Percentiles rank a stretch among this genome's conserved stretches.
Conservation (phyloP, 2,329 filamentous ascomycete genomes). For the Gaeumannomyces sp. region DNA sequence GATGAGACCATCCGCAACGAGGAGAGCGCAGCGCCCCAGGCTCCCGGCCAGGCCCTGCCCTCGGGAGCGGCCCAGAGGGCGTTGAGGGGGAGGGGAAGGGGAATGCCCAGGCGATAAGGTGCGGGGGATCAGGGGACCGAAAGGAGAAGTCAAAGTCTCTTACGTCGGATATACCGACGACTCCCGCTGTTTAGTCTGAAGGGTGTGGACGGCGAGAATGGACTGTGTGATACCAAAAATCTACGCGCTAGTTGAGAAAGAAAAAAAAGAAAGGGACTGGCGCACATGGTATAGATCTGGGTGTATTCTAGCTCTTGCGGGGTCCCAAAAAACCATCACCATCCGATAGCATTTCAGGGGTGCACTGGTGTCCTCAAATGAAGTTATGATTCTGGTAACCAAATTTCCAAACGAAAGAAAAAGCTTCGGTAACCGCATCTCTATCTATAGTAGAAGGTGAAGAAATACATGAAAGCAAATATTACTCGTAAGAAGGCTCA, state of each 20-base stretch:
- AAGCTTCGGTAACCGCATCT: background rate
- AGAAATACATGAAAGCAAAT: background rate
- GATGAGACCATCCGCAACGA: slow-evolving; percentile 99
- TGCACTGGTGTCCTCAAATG: background rate
- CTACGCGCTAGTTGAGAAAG: background rate
- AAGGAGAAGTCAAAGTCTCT: slow-evolving; percentile 11
- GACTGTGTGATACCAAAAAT: slow-evolving; percentile 1
- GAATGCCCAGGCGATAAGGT: slow-evolving; percentile 75
- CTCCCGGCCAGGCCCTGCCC: slow-evolving; percentile 66
- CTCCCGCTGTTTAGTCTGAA: background rate
- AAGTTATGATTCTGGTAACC: background rate
- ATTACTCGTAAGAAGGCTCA: too few relatives aligned
- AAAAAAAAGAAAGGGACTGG: background rate
- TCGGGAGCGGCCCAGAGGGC: slow-evolving; percentile 85
- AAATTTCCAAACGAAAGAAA: background rate
- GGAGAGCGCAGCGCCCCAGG: slow-evolving; percentile 80
- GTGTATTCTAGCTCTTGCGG: background rate
- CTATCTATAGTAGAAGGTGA: background rate
- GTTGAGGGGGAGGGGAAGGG: slow-evolving; percentile 73
- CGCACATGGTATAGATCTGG: background rate
- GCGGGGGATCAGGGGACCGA: background rate
- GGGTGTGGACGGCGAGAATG: background rate
- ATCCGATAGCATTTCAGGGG: background rate
- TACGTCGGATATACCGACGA: background rate
- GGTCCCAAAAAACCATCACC: background rate